Percentiles rank a stretch among this genome's conserved stretches.
Conservation (phyloP, 176 grass and related monocot species). For the Phyllostachys edulis region DNA sequence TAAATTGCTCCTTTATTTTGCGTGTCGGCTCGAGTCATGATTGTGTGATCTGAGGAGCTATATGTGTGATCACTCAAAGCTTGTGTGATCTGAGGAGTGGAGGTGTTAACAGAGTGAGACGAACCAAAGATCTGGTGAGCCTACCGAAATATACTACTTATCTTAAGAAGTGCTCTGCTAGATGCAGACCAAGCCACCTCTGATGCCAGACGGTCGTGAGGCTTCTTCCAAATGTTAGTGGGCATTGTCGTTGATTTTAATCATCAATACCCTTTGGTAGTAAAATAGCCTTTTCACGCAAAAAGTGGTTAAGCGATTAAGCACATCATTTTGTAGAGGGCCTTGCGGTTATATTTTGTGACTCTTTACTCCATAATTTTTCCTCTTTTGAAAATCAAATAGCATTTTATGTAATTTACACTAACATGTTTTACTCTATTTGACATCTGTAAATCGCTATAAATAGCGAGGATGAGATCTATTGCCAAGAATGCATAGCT, state of each 20-base stretch:
- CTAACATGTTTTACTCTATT: constrained; percentile 32
- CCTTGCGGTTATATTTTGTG: constrained; percentile 5
- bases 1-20: constrained; percentile 33
- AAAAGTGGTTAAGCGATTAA: constrained; percentile 11
- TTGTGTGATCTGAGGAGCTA: too few species aligned
- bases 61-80: too few species aligned
- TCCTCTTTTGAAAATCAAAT: neutral
- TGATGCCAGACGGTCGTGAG: constrained; percentile 68
- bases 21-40: constrained; percentile 48
- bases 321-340: constrained; percentile 2
- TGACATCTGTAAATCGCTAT: constrained; percentile 23
- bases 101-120: constrained; percentile 42
- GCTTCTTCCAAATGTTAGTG: constrained; percentile 60
- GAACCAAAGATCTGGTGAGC: constrained; percentile 34
- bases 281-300: neutral
- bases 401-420: neutral
- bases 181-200: constrained; percentile 42
- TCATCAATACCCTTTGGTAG: neutral
- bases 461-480: constrained; percentile 22
- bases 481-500: constrained; percentile 21
- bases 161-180: constrained; percentile 70
- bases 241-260: constrained; percentile 13
- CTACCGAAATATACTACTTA: constrained; percentile 50
- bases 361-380: neutral
- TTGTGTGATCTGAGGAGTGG: constrained; percentile 31